Evolutionary conservation across 345 rosid genomes (phyloP).

Genomic region (Brassica cretica): DNA sequence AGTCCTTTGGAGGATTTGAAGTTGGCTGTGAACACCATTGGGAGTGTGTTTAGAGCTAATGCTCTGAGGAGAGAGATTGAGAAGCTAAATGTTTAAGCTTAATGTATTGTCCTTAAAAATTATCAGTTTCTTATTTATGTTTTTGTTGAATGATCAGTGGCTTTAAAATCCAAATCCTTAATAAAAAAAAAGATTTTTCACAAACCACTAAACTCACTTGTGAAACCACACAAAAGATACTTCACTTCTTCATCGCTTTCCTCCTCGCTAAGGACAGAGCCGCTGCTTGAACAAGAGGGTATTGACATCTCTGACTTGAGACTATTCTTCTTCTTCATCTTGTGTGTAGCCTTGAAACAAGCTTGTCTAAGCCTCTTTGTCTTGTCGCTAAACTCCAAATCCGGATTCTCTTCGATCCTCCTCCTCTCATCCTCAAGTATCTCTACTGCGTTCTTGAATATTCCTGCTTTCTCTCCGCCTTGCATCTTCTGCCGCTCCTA

Average conservation of each 20-base stretch:
- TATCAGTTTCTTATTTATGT: constrained; percentile 22
- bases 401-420: constrained; percentile 63
- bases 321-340: constrained; percentile 60
- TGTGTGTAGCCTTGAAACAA: constrained; percentile 89
- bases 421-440: constrained; percentile 66
- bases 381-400: constrained; percentile 52
- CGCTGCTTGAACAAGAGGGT: constrained; percentile 22
- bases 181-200: constrained; percentile 1
- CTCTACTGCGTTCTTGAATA: constrained; percentile 46
- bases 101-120: background rate
- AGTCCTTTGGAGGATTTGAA: constrained; percentile 85
- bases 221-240: constrained; percentile 37
- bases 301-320: background rate
- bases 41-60: constrained; percentile 93
- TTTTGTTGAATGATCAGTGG: constrained; percentile 19
- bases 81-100: constrained; percentile 57
- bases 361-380: constrained; percentile 85
- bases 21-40: constrained; percentile 87
- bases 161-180: constrained; percentile 23
- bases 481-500: constrained; percentile 43
- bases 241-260: constrained; percentile 37
- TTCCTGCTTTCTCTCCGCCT: constrained; percentile 40
- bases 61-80: constrained; percentile 91
- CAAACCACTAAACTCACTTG: constrained; percentile 24
- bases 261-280: constrained; percentile 10